These are phyloP conservation scores for Alternaria ethzedia DNA, from an alignment of 2,329 filamentous ascomycete species.

Conservation along the genomic window DNA sequence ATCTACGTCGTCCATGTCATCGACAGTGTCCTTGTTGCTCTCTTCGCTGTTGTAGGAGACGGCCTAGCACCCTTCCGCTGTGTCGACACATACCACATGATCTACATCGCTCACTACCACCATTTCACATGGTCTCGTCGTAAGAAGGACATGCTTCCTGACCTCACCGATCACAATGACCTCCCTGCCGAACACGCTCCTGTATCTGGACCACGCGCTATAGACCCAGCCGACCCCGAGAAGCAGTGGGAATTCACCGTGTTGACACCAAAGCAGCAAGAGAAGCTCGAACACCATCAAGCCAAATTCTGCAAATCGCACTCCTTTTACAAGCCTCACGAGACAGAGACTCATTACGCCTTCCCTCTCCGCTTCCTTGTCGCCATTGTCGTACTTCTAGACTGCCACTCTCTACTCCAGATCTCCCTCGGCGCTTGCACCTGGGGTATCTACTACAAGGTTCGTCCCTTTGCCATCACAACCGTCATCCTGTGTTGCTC, in stretches of 20 bases:
- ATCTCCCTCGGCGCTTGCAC: constrained; percentile 80
- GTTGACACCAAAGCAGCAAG: constrained; percentile 69
- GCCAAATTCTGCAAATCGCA: constrained; percentile 81
- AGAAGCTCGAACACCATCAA: constrained; percentile 76
- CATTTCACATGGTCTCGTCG: constrained; percentile 70
- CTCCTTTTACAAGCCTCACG: constrained; percentile 88
- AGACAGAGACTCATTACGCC: constrained; percentile 80
- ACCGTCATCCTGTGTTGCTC: constrained; percentile 81
- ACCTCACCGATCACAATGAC: constrained; percentile 72
- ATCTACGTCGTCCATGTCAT: constrained; percentile 63
- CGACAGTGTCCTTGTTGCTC: constrained; percentile 66
- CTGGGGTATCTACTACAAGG: constrained; percentile 76
- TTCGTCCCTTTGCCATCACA: constrained; percentile 74
- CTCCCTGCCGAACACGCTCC: constrained; percentile 59
- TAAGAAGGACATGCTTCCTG: constrained; percentile 66
- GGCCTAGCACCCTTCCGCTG: constrained; percentile 72
- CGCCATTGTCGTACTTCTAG: constrained; percentile 78
- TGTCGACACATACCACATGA: constrained; percentile 88
- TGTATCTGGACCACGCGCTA: constrained; percentile 50
- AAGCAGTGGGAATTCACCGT: constrained; percentile 63
- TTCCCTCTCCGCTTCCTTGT: constrained; percentile 78
- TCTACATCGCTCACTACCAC: constrained; percentile 77
- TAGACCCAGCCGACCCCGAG: constrained; percentile 42
- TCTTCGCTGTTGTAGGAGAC: constrained; percentile 69
- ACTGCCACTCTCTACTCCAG: constrained; percentile 80